These are phyloP conservation scores for Hypomyces rosellus DNA, from an alignment of 2,329 filamentous ascomycete species.

Conservation along the genomic window DNA sequence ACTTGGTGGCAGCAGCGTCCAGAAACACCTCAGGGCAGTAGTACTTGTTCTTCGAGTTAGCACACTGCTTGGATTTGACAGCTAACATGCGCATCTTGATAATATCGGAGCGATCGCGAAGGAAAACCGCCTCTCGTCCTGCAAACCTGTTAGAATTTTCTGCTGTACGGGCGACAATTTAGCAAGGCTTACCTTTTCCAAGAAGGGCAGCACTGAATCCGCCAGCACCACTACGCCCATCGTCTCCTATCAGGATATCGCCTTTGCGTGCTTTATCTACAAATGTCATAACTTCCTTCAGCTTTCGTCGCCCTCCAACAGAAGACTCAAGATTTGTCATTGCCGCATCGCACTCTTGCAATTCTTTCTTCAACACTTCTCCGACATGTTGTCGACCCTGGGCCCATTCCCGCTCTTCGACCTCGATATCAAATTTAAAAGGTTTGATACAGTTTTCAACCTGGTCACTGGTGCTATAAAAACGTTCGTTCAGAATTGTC, in stretches of 20 bases:
- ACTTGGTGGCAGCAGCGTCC: conserved; percentile 92
- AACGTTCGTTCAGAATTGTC: conserved; percentile 84
- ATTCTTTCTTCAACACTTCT: conserved; percentile 76
- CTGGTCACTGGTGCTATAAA: conserved; percentile 95
- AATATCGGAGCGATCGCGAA: conserved; percentile 83
- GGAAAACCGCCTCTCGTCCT: conserved; percentile 91
- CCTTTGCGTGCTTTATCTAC: conserved; percentile 86
- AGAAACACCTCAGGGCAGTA: conserved; percentile 95
- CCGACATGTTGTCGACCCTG: conserved; percentile 78
- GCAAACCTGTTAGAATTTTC: conserved; percentile 19
- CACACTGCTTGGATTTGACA: conserved; percentile 85
- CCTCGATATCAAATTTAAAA: conserved; percentile 96
- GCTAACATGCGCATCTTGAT: conserved; percentile 86
- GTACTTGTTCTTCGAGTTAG: conserved; percentile 81
- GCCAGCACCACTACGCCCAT: conserved; percentile 77
- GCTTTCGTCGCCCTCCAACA: conserved; percentile 76
- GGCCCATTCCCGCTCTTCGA: conserved; percentile 84
- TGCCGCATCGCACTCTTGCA: conserved; percentile 76
- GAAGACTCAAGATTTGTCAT: conserved; percentile 67
- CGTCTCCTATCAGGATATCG: conserved; percentile 77
- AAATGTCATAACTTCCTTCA: conserved; percentile 84
- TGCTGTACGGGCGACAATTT: not conserved
- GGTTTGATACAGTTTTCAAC: conserved; percentile 99
- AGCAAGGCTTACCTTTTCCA: conserved; percentile 58
- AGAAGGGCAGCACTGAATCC: conserved; percentile 87